Evolutionary conservation across 2,329 filamentous ascomycete genomes (phyloP).

Genomic region (Aspergillus sp.): DNA sequence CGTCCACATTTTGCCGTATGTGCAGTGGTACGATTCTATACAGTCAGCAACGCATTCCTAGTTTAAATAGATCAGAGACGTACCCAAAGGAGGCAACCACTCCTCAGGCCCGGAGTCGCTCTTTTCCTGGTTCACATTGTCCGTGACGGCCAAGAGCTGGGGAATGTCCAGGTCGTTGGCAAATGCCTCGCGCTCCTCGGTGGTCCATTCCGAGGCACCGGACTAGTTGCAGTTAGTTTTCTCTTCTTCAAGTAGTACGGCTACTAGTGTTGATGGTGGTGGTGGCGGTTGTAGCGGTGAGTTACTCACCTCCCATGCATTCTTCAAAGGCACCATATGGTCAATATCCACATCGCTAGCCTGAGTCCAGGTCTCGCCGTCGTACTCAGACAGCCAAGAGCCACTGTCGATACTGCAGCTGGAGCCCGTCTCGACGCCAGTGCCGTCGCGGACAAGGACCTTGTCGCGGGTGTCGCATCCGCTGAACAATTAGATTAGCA

Average conservation of each 20-base stretch:
- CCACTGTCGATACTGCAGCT: slow-evolving; percentile 69
- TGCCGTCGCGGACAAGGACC: slow-evolving; percentile 73
- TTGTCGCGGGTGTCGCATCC: slow-evolving; percentile 71
- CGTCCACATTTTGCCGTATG: slow-evolving; percentile 74
- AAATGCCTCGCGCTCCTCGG: slow-evolving; percentile 63
- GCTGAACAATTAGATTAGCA: slow-evolving; percentile 37
- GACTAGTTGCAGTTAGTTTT: slow-evolving; percentile 30
- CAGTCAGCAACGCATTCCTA: slow-evolving; percentile 10
- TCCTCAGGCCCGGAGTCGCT: slow-evolving; percentile 70
- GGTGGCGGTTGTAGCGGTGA: too few species aligned
- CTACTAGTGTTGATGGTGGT: neutral
- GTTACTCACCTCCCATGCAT: slow-evolving; percentile 68
- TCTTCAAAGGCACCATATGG: slow-evolving; percentile 77
- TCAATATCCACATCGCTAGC: slow-evolving; percentile 77
- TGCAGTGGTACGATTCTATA: slow-evolving; percentile 67
- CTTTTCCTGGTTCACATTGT: slow-evolving; percentile 72
- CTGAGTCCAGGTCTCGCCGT: slow-evolving; percentile 68
- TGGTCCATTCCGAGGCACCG: slow-evolving; percentile 72
- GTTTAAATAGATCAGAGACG: slow-evolving; percentile 21
- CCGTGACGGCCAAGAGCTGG: slow-evolving; percentile 77
- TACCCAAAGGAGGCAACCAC: slow-evolving; percentile 71
- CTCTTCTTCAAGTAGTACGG: too few species aligned
- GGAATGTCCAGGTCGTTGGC: slow-evolving; percentile 76
- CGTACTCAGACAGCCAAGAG: slow-evolving; percentile 70
- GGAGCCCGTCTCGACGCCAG: slow-evolving; percentile 57